These are phyloP conservation scores for Boletus sp. DNA, from an alignment of 768 basidiomycete genomes.

Conservation along the genomic window DNA sequence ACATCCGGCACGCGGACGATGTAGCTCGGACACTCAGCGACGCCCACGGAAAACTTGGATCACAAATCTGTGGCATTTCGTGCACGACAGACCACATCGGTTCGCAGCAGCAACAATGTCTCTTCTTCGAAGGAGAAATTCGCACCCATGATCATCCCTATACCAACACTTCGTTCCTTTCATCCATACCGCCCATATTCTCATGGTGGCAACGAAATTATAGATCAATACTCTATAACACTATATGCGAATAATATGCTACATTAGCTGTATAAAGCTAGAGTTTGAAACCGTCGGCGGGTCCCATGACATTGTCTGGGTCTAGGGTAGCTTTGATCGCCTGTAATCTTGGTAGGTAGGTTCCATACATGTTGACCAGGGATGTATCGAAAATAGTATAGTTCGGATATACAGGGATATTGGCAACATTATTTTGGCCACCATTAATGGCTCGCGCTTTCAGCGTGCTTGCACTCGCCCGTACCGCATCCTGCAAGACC, in stretches of 20 bases:
- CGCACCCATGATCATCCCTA: constrained; percentile 8
- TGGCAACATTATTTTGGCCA: constrained; percentile 38
- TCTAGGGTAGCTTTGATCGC: constrained; percentile 45
- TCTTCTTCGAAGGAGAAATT: constrained; percentile 11
- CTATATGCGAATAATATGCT: constrained; percentile 2
- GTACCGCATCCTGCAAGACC: constrained; percentile 35
- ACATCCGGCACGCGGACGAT: neutral
- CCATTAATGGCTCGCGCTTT: constrained; percentile 38
- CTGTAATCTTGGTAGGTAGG: constrained; percentile 35
- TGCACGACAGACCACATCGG: constrained; percentile 11
- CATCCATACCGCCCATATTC: neutral
- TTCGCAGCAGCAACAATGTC: constrained; percentile 10
- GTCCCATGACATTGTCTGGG: constrained; percentile 54
- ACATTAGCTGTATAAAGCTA: constrained; percentile 8
- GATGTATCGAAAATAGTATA: constrained; percentile 54
- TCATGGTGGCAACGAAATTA: neutral
- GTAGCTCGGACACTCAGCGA: constrained; percentile 4
- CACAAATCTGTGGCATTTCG: constrained; percentile 6
- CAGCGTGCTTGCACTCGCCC: constrained; percentile 38
- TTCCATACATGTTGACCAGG: constrained; percentile 45
- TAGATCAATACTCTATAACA: neutral
- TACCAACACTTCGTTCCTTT: neutral
- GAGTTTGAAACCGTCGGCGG: constrained; percentile 58
- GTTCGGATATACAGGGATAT: constrained; percentile 49
- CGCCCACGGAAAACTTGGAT: constrained; percentile 14